Evolutionary conservation across 768 basidiomycete species (phyloP).

Genomic region (Rhizopogon roseolus): DNA sequence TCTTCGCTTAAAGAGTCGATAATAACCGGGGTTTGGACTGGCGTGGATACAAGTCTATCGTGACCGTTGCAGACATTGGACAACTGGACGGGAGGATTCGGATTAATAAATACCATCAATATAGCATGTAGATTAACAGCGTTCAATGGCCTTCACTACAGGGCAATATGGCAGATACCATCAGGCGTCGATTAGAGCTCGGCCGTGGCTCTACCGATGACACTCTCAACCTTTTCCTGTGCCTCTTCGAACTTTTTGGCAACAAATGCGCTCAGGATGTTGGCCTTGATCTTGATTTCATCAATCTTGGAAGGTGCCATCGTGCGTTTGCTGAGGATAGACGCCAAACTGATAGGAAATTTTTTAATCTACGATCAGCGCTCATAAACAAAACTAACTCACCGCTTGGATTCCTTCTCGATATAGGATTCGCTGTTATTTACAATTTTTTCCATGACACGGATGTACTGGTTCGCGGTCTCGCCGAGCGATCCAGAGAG

Average conservation of each 20-base stretch:
- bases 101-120: conserved; percentile 9
- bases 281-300: conserved; percentile 89
- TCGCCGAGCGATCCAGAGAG: conserved; percentile 46
- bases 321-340: conserved; percentile 75
- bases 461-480: conserved; percentile 73
- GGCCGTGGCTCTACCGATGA: conserved; percentile 26
- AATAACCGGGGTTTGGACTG: background rate
- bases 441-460: conserved; percentile 85
- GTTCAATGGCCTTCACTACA: conserved; percentile 7
- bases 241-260: conserved; percentile 25
- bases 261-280: conserved; percentile 69
- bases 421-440: conserved; percentile 70
- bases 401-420: conserved; percentile 85
- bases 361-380: conserved; percentile 4
- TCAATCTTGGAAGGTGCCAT: conserved; percentile 79
- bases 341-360: conserved; percentile 48
- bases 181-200: conserved; percentile 35
- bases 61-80: background rate
- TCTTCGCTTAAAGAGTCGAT: background rate
- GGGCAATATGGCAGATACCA: background rate
- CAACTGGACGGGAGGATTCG: conserved; percentile 2
- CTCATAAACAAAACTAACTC: conserved; percentile 14
- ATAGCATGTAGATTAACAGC: conserved; percentile 11
- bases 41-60: background rate
- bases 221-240: conserved; percentile 30